Conservation (phyloP, 148 eudicot species). For the Dysphania ambrosioides region DNA sequence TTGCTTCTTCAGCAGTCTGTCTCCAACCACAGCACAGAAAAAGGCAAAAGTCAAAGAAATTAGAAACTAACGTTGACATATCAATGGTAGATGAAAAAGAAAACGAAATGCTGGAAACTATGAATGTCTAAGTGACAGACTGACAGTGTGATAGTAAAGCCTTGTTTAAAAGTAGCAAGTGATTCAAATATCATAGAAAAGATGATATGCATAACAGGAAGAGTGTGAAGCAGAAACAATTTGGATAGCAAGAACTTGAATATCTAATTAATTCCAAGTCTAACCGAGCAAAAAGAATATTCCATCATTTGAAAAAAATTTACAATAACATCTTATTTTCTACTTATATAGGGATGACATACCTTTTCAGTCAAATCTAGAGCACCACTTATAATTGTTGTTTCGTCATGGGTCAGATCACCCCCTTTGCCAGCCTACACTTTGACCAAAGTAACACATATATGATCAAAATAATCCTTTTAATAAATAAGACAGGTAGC, state of each 20-base stretch:
- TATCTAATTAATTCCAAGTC: background rate
- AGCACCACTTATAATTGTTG: conserved; percentile 82
- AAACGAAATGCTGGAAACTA: too few species aligned
- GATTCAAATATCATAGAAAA: too few species aligned
- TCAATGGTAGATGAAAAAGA: background rate
- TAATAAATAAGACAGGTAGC: background rate
- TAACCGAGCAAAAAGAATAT: background rate
- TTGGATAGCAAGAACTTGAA: background rate
- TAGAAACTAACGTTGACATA: background rate
- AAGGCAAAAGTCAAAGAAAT: background rate
- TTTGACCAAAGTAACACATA: conserved; percentile 16
- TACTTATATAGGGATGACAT: conserved; percentile 10
- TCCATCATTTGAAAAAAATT: background rate
- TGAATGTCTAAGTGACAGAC: too few species aligned
- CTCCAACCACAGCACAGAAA: conserved; percentile 2
- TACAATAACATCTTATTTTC: background rate
- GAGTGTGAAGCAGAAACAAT: too few species aligned
- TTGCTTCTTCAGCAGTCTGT: conserved; percentile 96
- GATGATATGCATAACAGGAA: too few species aligned
- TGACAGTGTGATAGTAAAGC: too few species aligned
- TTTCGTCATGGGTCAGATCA: conserved; percentile 76
- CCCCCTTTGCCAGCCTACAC: conserved; percentile 83
- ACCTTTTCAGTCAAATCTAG: conserved; percentile 84
- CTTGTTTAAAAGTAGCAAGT: too few species aligned
- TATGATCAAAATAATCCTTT: background rate